phyloP scores from a whole-genome alignment of 768 basidiomycete genomes.

The Calocybe indica region DNA sequence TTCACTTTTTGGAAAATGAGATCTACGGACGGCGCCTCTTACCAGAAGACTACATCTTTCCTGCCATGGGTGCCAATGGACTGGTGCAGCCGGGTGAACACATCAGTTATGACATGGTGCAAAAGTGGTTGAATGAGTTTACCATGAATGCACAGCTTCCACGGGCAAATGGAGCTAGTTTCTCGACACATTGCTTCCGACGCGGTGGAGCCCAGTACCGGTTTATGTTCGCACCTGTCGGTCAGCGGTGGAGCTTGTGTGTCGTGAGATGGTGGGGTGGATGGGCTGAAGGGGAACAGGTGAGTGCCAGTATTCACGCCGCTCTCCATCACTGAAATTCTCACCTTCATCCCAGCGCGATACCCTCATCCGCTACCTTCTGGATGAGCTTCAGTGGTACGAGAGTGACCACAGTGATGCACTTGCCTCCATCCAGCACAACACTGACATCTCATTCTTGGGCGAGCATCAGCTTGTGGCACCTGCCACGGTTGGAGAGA shows the following conservation, averaged over 20 bases:
- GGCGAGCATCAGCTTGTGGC: conserved; percentile 15
- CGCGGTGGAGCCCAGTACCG: conserved; percentile 32
- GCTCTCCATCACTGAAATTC: background rate
- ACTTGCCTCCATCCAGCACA: conserved; percentile 16
- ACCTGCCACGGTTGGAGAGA: conserved; percentile 12
- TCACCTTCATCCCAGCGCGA: conserved; percentile 17
- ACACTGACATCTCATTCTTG: conserved; percentile 18
- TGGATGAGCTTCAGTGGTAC: conserved; percentile 24
- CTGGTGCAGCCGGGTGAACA: conserved; percentile 13
- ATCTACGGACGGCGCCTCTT: conserved; percentile 14
- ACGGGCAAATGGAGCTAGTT: conserved; percentile 10
- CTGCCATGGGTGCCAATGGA: conserved; percentile 19
- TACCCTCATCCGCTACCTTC: conserved; percentile 27
- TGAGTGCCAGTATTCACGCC: conserved; percentile 10
- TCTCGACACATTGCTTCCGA: conserved; percentile 27
- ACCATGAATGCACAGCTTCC: conserved; percentile 14
- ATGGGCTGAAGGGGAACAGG: conserved; percentile 32
- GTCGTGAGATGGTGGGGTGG: conserved; percentile 36
- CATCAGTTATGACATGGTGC: conserved; percentile 21
- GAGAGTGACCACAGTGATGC: conserved; percentile 23
- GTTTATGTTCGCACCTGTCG: conserved; percentile 30
- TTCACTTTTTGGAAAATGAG: conserved; percentile 9
- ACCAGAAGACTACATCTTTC: conserved; percentile 28
- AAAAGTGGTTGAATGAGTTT: conserved; percentile 13
- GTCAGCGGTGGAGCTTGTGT: conserved; percentile 27